Conservation (phyloP, 768 basidiomycete species). For the Amanita rimosa region DNA sequence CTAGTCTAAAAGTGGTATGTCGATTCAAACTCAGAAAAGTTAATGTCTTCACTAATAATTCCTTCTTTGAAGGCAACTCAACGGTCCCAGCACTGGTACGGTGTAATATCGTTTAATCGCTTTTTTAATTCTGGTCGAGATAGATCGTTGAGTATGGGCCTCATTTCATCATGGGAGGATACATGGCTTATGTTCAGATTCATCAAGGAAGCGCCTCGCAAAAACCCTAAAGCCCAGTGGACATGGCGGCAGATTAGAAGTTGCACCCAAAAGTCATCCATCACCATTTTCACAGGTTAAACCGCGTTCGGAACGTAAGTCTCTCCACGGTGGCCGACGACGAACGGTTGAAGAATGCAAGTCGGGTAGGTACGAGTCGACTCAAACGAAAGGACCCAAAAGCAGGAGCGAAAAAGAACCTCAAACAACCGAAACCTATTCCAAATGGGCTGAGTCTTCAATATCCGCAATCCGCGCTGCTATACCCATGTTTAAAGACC, state of each 20-base stretch:
- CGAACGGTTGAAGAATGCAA: neutral
- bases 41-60: conserved; percentile 1
- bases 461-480: neutral
- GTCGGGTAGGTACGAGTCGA: neutral
- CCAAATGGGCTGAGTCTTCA: neutral
- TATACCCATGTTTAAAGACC: conserved; percentile 3
- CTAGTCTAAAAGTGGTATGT: too few species aligned
- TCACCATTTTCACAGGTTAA: neutral
- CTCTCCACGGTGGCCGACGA: neutral
- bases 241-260: neutral
- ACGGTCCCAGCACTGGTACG: neutral
- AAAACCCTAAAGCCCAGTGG: neutral
- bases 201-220: conserved; percentile 4
- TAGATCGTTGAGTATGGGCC: neutral
- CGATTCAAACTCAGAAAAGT: too few species aligned
- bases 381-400: neutral
- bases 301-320: neutral
- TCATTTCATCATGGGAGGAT: neutral
- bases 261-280: neutral
- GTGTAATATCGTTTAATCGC: neutral
- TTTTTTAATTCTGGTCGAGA: neutral
- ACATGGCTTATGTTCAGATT: conserved; percentile 1
- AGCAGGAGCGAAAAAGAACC: neutral
- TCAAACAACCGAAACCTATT: neutral
- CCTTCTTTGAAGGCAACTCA: neutral